Evolutionary conservation across 345 rosid genomes (phyloP).

Genomic region (Rhodamnia argentea): DNA sequence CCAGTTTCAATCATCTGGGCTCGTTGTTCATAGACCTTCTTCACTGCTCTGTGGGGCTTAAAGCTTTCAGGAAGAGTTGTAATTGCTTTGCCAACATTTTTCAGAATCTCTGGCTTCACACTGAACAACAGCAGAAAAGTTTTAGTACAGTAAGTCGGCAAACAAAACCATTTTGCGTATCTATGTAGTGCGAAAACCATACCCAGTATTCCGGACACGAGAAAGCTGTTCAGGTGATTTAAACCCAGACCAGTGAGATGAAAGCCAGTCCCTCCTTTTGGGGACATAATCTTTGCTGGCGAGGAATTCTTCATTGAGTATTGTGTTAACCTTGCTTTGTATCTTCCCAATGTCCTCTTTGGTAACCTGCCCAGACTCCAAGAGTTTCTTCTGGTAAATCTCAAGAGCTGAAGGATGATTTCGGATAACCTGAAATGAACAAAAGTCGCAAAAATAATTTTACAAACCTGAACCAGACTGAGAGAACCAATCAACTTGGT

Average conservation of each 20-base stretch:
- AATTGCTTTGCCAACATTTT: constrained; percentile 13
- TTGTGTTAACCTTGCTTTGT: constrained; percentile 4
- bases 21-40: constrained; percentile 12
- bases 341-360: constrained; percentile 9
- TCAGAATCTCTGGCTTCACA: constrained; percentile 15
- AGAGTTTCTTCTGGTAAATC: constrained; percentile 1
- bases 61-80: constrained; percentile 10
- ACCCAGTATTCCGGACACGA: constrained; percentile 14
- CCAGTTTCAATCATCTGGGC: constrained; percentile 14
- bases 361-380: constrained; percentile 13
- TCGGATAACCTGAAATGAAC: constrained; percentile 3
- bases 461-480: neutral
- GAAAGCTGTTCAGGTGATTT: constrained; percentile 18
- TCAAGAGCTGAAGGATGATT: constrained; percentile 15
- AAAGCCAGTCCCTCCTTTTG: constrained; percentile 15
- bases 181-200: neutral
- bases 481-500: neutral
- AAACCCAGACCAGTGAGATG: constrained; percentile 17
- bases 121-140: neutral
- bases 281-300: constrained; percentile 13
- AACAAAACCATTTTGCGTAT: neutral
- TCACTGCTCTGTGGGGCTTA: constrained; percentile 13
- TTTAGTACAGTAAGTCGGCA: neutral
- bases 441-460: neutral
- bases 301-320: constrained; percentile 10